Evolutionary conservation across 2,329 filamentous ascomycete species (phyloP), one percentile per base, ranked within the genome.

Genomic region (Penicillium sclerotiorum): DNA sequence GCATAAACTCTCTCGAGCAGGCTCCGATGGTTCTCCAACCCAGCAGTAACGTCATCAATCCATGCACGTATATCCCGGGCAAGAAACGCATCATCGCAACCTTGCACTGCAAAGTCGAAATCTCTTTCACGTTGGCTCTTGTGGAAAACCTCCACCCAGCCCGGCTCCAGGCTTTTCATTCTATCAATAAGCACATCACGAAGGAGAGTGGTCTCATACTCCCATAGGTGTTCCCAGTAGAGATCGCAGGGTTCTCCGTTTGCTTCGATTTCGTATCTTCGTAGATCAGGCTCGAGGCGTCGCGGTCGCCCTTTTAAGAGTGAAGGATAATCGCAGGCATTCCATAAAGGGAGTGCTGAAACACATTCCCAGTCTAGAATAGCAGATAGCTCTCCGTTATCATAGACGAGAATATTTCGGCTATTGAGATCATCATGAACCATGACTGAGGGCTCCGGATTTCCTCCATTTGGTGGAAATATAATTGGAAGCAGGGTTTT

Each of bases 1-100:
- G n/a, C 61, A 57, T 81, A 79, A 64, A 81, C 78, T 12, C 74
- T 76, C 47, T 80, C 52, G 1, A 74, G 58, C 0, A 80, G 62
- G 11, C 65, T 73, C 13, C 63, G 50, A 5, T 64, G 53, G 55
- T 77, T 79, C 53, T 75, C 72, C 1, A 80, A 61, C 20, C 73
- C 73, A 9, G 65, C 65, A 13, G 69, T 73, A 9, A 76, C 48
- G 38, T 73, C 58, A 32, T 49, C 32, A 41, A 48, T 51, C 47
- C 52, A 50, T 32, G 18, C 21, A 17, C 15, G 38, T 38, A 51
- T 42, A 49, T 47, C 32, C 49, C 48, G 47, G 41, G 41, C 47
- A 45, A 45, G 17, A 45, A 50, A 41, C 18, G 21, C 42, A 46
- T 41, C 37, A 46, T 46, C 48, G 17, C 44, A 52, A 41, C 30